A percentile compares a stretch with the other conserved stretches of the same genome.
These are phyloP conservation scores for Pleodorina starrii DNA, from an alignment of 139 green algal genomes.

Conservation along the genomic window DNA sequence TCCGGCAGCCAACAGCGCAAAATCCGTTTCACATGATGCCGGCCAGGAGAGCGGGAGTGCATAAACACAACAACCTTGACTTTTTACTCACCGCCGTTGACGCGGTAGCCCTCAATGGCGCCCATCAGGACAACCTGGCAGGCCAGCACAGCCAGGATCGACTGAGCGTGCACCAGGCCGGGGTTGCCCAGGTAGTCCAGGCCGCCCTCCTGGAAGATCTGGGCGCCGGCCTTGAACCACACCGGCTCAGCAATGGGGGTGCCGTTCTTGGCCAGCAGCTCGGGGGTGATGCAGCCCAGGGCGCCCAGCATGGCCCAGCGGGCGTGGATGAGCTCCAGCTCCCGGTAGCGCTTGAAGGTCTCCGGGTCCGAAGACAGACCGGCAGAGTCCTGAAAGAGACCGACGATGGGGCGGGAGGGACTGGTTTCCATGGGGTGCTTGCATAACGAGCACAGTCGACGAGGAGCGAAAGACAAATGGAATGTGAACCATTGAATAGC, in stretches of 20 bases:
- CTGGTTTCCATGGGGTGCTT: no score
- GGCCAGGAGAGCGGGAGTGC: no score
- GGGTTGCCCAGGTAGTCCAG: constrained; percentile 86
- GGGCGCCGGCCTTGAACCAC: constrained; percentile 94
- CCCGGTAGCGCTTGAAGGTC: constrained; percentile 85
- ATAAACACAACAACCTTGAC: no score
- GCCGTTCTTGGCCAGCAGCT: constrained; percentile 66
- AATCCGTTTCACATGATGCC: no score
- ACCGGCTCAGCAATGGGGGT: constrained; percentile 79
- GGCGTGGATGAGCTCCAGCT: constrained; percentile 85
- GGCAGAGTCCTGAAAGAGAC: constrained; percentile 88
- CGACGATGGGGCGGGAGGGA: no score
- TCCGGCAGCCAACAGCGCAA: no score
- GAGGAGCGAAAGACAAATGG: no score
- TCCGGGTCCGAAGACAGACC: constrained; percentile 94
- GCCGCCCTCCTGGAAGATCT: constrained; percentile 87
- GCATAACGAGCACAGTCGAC: no score
- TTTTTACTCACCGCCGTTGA: constrained; percentile 62
- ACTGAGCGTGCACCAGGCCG: constrained; percentile 91
- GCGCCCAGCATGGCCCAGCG: constrained; percentile 97
- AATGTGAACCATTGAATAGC: no score
- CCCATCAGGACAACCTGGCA: constrained; percentile 76
- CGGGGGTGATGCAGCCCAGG: constrained; percentile 82
- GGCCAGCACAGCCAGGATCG: constrained; percentile 90
- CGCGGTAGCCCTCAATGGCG: constrained; percentile 71